phyloP scores from a whole-genome alignment of 2,329 filamentous ascomycete species.

The Penicillium sp. region DNA sequence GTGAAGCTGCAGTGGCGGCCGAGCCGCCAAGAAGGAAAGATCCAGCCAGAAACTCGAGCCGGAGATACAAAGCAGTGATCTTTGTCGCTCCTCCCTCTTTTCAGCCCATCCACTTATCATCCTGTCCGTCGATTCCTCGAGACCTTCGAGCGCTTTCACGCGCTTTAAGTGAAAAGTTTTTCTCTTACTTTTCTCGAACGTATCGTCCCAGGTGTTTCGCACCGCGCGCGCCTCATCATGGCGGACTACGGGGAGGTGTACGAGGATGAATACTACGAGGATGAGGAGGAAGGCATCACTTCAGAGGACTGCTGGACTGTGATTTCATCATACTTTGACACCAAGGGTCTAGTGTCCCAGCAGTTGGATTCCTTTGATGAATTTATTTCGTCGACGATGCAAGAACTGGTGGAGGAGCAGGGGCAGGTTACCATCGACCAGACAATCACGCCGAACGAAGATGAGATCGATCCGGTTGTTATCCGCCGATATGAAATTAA shows the following conservation, averaged over 20 bases:
- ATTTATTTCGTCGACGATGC: constrained; percentile 89
- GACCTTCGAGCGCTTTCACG: constrained; percentile 9
- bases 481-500: constrained; percentile 93
- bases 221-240: constrained; percentile 36
- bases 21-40: constrained; percentile 22
- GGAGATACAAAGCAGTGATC: constrained; percentile 18
- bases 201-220: background rate
- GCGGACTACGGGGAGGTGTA: constrained; percentile 61
- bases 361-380: constrained; percentile 98
- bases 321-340: constrained; percentile 94
- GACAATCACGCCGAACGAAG: constrained; percentile 71
- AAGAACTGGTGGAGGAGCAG: constrained; percentile 90
- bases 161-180: constrained; percentile 11
- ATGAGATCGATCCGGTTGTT: constrained; percentile 71
- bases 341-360: constrained; percentile 92
- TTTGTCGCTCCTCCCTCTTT: constrained; percentile 20
- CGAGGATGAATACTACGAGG: constrained; percentile 65
- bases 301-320: constrained; percentile 98
- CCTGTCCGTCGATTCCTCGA: constrained; percentile 18
- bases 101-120: constrained; percentile 21
- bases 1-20: constrained; percentile 23
- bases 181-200: background rate
- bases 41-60: constrained; percentile 23
- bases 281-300: constrained; percentile 72
- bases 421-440: constrained; percentile 90